These are phyloP conservation scores for Mycosphaerella sp. DNA, from an alignment of 2,329 filamentous ascomycete genomes.

Conservation along the genomic window DNA sequence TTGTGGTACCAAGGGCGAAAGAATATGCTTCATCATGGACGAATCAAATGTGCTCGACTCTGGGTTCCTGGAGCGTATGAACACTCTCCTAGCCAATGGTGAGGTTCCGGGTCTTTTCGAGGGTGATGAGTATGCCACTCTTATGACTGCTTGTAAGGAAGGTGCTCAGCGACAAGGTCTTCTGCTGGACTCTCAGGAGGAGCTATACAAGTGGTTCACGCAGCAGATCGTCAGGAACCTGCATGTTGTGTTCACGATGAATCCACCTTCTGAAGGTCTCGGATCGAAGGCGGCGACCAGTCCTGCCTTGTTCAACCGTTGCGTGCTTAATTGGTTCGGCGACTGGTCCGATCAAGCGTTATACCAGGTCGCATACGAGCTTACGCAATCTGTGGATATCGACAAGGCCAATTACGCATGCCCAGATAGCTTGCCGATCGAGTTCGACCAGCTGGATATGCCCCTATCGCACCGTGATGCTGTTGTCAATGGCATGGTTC, in stretches of 20 bases:
- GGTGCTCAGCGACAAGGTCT: slow-evolving; percentile 93
- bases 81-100: slow-evolving; percentile 96
- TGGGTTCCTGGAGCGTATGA: slow-evolving; percentile 98
- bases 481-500: slow-evolving; percentile 97
- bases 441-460: slow-evolving; percentile 75
- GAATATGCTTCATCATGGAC: slow-evolving; percentile 99
- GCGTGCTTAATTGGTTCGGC: slow-evolving; percentile 99
- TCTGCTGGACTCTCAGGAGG: slow-evolving; percentile 92
- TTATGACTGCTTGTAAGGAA: slow-evolving; percentile 99
- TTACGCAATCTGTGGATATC: slow-evolving; percentile 93
- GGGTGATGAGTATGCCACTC: slow-evolving; percentile 94
- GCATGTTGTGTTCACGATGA: slow-evolving; percentile 99
- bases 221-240: slow-evolving; percentile 98
- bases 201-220: slow-evolving; percentile 99
- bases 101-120: slow-evolving; percentile 98
- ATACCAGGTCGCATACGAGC: slow-evolving; percentile 93
- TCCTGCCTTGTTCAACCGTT: slow-evolving; percentile 98
- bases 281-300: slow-evolving; percentile 96
- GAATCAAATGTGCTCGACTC: slow-evolving; percentile 98
- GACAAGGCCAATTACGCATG: slow-evolving; percentile 80
- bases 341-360: slow-evolving; percentile 99
- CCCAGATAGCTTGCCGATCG: slow-evolving; percentile 86
- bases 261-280: slow-evolving; percentile 89
- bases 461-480: slow-evolving; percentile 87
- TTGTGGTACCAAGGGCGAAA: slow-evolving; percentile 95